These are phyloP conservation scores for Tylopilus balloui DNA, from an alignment of 768 basidiomycete genomes.

Conservation along the genomic window DNA sequence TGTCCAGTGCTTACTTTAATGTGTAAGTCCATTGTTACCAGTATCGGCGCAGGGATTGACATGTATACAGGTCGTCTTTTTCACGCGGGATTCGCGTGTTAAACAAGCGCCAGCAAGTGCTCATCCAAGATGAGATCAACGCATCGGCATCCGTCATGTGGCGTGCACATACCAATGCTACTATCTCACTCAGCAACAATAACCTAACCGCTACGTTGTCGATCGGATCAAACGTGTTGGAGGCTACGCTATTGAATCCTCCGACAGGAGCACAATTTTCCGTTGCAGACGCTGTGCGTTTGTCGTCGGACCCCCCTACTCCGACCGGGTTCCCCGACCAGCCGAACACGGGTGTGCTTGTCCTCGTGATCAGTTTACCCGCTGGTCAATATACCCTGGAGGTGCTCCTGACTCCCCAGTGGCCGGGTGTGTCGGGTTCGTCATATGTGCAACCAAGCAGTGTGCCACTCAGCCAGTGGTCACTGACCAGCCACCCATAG, in stretches of 20 bases:
- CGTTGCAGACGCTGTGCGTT: constrained; percentile 50
- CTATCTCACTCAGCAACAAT: constrained; percentile 46
- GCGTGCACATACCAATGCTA: constrained; percentile 97
- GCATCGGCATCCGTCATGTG: constrained; percentile 62
- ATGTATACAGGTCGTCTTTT: constrained; percentile 52
- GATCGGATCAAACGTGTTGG: constrained; percentile 64
- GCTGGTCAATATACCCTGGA: constrained; percentile 73
- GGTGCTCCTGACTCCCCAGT: constrained; percentile 93
- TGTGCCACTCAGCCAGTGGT: constrained; percentile 74
- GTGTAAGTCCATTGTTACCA: constrained; percentile 45
- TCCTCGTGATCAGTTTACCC: constrained; percentile 64
- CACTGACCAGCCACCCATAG: constrained; percentile 63
- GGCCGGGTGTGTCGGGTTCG: constrained; percentile 64
- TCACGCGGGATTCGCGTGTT: constrained; percentile 81
- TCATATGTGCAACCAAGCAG: constrained; percentile 59
- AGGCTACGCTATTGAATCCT: constrained; percentile 62
- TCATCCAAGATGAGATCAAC: constrained; percentile 89
- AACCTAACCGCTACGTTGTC: constrained; percentile 71
- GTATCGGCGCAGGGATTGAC: constrained; percentile 8
- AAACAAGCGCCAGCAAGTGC: constrained; percentile 81
- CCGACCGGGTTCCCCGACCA: constrained; percentile 63
- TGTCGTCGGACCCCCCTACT: constrained; percentile 55
- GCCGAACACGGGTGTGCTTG: constrained; percentile 71
- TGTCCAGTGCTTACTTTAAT: constrained; percentile 70
- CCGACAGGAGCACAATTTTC: constrained; percentile 63